Conservation (phyloP, 2,329 filamentous ascomycete genomes). For the Verticillium nonalfalfae region DNA sequence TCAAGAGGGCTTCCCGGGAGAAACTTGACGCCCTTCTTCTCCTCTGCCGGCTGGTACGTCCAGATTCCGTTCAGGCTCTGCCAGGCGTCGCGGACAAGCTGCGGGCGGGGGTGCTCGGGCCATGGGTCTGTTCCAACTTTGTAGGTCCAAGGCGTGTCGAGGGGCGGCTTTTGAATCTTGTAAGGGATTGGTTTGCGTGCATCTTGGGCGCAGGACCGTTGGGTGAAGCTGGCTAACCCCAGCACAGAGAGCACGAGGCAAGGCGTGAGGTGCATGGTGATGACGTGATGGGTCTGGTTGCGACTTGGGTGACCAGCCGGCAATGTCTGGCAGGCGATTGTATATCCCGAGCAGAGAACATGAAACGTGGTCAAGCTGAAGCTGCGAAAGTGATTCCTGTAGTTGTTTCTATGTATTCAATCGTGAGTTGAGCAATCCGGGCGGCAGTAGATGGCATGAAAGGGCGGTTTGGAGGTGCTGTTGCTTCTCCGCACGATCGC, state of each 20-base stretch:
- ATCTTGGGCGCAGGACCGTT: not conserved
- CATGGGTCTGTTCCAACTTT: conserved; percentile 46
- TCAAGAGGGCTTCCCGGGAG: conserved; percentile 20
- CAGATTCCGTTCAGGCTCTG: conserved; percentile 53
- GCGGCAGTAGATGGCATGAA: too few species aligned
- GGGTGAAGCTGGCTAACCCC: not conserved
- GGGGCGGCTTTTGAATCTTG: conserved; percentile 29
- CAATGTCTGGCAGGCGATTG: too few species aligned
- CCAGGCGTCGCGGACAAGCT: conserved; percentile 47
- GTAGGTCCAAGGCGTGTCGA: conserved; percentile 46
- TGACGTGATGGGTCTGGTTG: not conserved
- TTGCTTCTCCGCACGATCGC: not conserved
- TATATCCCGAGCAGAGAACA: not conserved
- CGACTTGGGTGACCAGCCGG: not conserved
- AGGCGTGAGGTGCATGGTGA: not conserved
- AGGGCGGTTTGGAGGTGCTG: not conserved
- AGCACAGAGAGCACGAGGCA: not conserved
- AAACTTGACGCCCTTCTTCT: not conserved
- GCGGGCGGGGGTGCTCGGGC: conserved; percentile 53
- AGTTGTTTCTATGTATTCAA: too few species aligned
- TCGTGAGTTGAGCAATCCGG: not conserved
- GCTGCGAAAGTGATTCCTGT: not conserved
- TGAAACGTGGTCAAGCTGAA: not conserved
- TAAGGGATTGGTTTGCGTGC: conserved; percentile 18
- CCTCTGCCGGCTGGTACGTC: conserved; percentile 37